A percentile compares a stretch with the other conserved stretches of the same genome.
phyloP scores from a whole-genome alignment of 2,329 filamentous ascomycete genomes.

The Colletotrichum navitas region DNA sequence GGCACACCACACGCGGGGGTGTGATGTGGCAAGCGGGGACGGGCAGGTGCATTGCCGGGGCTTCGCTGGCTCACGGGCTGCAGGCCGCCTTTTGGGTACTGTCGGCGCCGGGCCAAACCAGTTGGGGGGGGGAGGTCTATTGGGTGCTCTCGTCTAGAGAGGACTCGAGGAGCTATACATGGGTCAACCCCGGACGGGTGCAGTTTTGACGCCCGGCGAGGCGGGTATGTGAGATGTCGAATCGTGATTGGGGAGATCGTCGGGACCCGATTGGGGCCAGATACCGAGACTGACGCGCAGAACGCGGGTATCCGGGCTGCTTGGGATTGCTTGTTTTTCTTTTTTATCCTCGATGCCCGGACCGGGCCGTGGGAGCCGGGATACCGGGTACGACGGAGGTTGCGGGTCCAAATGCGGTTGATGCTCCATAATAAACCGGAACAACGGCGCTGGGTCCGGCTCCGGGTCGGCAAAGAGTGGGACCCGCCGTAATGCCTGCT shows the following conservation, averaged over 20 bases:
- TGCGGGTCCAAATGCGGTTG: not conserved
- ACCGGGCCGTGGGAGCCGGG: not conserved
- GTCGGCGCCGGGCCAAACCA: not conserved
- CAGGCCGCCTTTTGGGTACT: not conserved
- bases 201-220: not conserved
- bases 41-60: constrained; percentile 10
- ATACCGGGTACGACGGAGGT: not conserved
- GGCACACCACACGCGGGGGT: not conserved
- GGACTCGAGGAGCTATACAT: not conserved
- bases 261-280: not conserved
- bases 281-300: not conserved
- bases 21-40: constrained; percentile 11
- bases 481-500: not conserved
- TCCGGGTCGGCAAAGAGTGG: not conserved
- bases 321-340: not conserved
- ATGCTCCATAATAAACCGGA: not conserved
- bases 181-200: not conserved
- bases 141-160: not conserved
- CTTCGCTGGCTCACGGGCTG: not conserved
- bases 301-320: not conserved
- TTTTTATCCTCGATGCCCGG: not conserved
- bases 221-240: not conserved
- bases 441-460: not conserved
- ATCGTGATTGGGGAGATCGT: constrained; percentile 15
- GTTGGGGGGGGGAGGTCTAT: not conserved